Base-by-base conservation (phyloP, 331 rosid species). In the Acacia concinna region DNA sequence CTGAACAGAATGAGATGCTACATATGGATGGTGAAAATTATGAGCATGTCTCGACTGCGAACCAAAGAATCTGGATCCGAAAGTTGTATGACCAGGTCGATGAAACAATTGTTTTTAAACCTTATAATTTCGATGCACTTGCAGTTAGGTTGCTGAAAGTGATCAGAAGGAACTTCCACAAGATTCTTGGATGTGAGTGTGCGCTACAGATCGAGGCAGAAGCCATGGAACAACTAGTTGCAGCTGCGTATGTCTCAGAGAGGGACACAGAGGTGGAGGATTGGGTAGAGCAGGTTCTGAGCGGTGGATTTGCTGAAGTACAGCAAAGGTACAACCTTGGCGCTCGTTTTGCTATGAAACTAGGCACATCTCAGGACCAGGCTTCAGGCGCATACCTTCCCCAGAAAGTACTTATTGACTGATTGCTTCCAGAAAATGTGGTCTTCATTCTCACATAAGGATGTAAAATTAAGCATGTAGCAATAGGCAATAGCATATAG, bases 271-370 rank as follows among this genome's bases (percentile, higher is more conserved):
- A 62, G 74, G 89, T 96, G 41, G 94, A 96, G 81, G 88, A 88
- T 43, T 96, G 99, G 99, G 85, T 88, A 37, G 91, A 88, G 54
- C 86, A 81, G 85, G 97, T 91, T 25, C 91, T 96, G 27, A 80
- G 86, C 64, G 84, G 51, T 78, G 96, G 85, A 70, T 91, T 93
- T 68, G 40, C 81, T 51, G 97, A 93, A 85, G 78, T 86, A 56
- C 85, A 74, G 57, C 82, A 85, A 80, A 84, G 80, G 73, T 79
- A 87, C 87, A 81, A 46, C 71, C 85, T 81, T 72, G 79, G 83
- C 56, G 67, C 86, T 52, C 66, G 71, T 78, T 89, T 89, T 25
- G 77, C 72, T 15, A 87, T 91, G 79, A 90, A 89, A 78, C 93
- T 96, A 12, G 84, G 77, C 47, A 40, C 89, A 25, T 85, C 82